phyloP scores from a whole-genome alignment of 495 filamentous ascomycete genomes.

The Hyaloscypha variabilis region DNA sequence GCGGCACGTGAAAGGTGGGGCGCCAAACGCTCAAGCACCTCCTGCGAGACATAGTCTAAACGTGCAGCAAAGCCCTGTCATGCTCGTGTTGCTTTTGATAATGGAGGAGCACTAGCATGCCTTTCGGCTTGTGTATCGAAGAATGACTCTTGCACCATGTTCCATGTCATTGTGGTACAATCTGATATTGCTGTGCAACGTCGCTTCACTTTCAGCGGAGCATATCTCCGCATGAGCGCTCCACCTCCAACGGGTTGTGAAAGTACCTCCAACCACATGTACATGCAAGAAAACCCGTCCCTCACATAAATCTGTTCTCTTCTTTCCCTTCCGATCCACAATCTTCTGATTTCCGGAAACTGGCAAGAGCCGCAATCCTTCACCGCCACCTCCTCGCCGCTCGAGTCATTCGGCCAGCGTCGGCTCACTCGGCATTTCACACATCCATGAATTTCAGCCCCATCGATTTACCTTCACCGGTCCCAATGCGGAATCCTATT shows the following conservation, averaged over 20 bases:
- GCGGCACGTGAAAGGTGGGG: neutral
- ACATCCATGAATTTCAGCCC: neutral
- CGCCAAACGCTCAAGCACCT: neutral
- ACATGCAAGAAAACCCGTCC: neutral
- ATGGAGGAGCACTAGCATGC: neutral
- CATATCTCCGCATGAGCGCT: too few relatives aligned
- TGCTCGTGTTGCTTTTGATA: neutral
- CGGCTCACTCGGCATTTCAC: neutral
- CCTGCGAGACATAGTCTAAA: neutral
- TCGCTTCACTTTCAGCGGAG: too few relatives aligned
- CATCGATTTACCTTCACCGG: neutral
- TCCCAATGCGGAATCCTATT: neutral
- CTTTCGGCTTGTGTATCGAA: neutral
- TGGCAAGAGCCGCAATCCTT: neutral
- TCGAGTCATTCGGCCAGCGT: constrained; percentile 1
- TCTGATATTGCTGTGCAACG: too few relatives aligned
- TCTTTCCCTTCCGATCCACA: neutral
- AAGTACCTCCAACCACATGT: neutral
- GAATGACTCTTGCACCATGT: neutral
- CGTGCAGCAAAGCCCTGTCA: neutral
- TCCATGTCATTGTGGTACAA: neutral
- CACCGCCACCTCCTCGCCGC: constrained; percentile 1
- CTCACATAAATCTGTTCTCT: neutral
- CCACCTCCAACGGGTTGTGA: neutral
- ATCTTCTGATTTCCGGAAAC: too few relatives aligned